Evolutionary conservation across 805 yeast genomes (phyloP), one percentile per base, ranked within the genome.

Genomic region (Wickerhamiella allomyrinae): DNA sequence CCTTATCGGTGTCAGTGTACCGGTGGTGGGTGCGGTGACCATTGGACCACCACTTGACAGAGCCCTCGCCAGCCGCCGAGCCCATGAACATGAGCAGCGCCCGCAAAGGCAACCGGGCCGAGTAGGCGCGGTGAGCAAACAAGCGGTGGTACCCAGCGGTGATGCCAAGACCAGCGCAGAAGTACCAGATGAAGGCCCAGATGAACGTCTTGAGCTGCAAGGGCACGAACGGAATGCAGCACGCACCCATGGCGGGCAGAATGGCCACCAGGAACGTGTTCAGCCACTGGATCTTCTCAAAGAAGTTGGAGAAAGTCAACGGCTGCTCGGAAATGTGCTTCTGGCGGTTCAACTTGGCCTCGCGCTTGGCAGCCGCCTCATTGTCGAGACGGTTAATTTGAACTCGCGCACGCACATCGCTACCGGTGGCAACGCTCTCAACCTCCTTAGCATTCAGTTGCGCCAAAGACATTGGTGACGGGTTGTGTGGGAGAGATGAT

Each of bases 11-110:
- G 56, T 87, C 95, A 34, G 91, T 78, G 59, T 72, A 82, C 45
- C 89, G 74, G 61, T 87, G 96, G 63, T 87, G 96, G 3, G 91
- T 86, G 46, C 94, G 67, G 65, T 87, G 97, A 37, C 82, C 69
- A 13, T 78, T 68, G 19, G 82, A 78, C 94, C 94, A 85, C 72
- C 79, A 71, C 54, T 77, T 69, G 10, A 77, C 74, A 2, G 83
- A 70, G 5, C 94, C 94, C 41, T 84, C 64, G 2, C 86, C 94
- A 7, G 78, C 74, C 49, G 83, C 79, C 14, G 79, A 63, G 5
- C 89, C 87, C 35, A 76, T 65, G 0, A 76, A 53, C n/a, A 77
- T 71, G 44, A 79, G 70, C 22, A 68, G 53, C 27, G 68, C 45
- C 43, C 70, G 71, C 25, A 82, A 47, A 2, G 67, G 60, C 13